Percentiles rank a stretch among this genome's conserved stretches.
Conservation (phyloP, 768 basidiomycete species). For the Russula abietina region DNA sequence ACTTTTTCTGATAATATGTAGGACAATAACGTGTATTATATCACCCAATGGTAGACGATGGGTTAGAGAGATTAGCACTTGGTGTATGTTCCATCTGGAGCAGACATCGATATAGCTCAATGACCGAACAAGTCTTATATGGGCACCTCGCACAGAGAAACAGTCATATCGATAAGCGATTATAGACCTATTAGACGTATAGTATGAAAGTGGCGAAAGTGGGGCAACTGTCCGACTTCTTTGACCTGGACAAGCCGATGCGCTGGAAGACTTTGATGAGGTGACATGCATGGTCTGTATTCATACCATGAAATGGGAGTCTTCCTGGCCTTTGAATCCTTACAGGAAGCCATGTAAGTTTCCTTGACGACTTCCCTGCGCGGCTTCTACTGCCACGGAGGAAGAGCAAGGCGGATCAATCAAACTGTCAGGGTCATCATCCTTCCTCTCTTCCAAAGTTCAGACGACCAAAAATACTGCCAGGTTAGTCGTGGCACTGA, state of each 20-base stretch:
- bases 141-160: conserved; percentile 65
- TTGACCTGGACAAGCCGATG: conserved; percentile 63
- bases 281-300: conserved; percentile 58
- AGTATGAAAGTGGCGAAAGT: conserved; percentile 46
- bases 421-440: conserved; percentile 55
- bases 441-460: conserved; percentile 64
- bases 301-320: conserved; percentile 76
- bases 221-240: conserved; percentile 56
- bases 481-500: conserved; percentile 45
- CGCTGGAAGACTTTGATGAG: conserved; percentile 56
- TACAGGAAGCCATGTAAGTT: conserved; percentile 47
- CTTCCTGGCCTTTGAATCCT: conserved; percentile 46
- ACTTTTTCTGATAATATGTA: neutral
- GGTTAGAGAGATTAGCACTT: too few species aligned
- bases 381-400: conserved; percentile 81
- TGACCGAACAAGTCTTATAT: conserved; percentile 59
- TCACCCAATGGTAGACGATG: conserved; percentile 42
- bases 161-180: conserved; percentile 60
- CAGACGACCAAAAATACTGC: conserved; percentile 64
- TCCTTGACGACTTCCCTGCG: conserved; percentile 58
- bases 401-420: conserved; percentile 74
- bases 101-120: conserved; percentile 11
- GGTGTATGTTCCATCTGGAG: conserved; percentile 42
- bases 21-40: neutral
- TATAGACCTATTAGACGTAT: conserved; percentile 56